phyloP scores from a whole-genome alignment of 257 asterid genomes.

The Solanum sitiens region DNA sequence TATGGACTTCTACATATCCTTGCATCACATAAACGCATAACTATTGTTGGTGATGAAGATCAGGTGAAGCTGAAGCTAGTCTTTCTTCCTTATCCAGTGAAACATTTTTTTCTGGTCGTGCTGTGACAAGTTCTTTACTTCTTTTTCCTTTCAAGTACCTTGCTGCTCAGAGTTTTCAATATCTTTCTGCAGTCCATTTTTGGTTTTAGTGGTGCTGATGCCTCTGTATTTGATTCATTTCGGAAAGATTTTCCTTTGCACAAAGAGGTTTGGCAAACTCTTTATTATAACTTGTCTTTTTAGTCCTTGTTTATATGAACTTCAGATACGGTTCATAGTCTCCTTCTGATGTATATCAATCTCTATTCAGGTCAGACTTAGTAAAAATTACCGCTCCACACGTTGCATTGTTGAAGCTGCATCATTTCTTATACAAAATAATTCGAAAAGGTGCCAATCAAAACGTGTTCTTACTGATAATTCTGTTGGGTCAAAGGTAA shows the following conservation, averaged over 20 bases:
- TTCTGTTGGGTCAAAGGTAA: conserved; percentile 84
- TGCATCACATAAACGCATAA: conserved; percentile 74
- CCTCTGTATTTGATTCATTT: conserved; percentile 84
- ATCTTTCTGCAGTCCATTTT: conserved; percentile 65
- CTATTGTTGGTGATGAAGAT: conserved; percentile 96
- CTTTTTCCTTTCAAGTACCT: not conserved
- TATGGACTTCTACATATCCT: conserved; percentile 56
- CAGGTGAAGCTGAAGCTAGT: conserved; percentile 51
- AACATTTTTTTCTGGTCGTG: not conserved
- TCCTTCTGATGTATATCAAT: not conserved
- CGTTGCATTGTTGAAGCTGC: conserved; percentile 95
- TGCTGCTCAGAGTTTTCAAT: not conserved
- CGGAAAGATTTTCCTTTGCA: conserved; percentile 77
- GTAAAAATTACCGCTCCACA: conserved; percentile 83
- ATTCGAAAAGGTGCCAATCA: conserved; percentile 51
- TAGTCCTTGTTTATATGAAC: not conserved
- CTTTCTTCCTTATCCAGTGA: conserved; percentile 2
- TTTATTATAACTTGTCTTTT: not conserved
- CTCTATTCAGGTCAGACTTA: conserved; percentile 63
- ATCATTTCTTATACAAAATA: conserved; percentile 69
- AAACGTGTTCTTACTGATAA: conserved; percentile 70
- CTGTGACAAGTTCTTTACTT: not conserved
- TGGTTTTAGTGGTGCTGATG: conserved; percentile 94
- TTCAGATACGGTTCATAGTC: not conserved
- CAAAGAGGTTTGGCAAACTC: conserved; percentile 67